Base-by-base conservation (phyloP, 352 stramenopile genomes). In the Phytopythium litorale region DNA sequence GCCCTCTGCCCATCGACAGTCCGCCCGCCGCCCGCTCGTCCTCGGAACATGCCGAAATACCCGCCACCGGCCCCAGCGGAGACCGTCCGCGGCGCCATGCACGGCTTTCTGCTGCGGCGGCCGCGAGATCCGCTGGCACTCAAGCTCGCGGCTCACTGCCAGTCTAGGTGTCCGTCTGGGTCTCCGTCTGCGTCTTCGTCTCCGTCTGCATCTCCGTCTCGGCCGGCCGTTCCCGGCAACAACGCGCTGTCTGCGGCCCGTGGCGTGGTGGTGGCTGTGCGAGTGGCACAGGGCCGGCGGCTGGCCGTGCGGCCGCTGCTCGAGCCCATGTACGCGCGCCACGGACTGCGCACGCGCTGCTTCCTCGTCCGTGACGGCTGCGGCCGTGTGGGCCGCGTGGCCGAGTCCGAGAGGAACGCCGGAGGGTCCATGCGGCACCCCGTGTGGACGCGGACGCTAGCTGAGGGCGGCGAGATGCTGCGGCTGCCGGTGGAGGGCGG, bases 211-310 rank as follows among this genome's bases (percentile, higher is more conserved):
- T 32, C 28, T 32, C 28, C 28, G 28, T 32, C 28, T 32, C 28
- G 28, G 28, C 28, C 28, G 28, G 28, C 3, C 28, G 28, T 32
- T 7, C 28, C 28, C 28, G 21, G n/a, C 46, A 28, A 33, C 46
- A 28, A 32, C 46, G 11, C 11, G 21, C 46, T 52, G 4, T n/a
- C 45, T 7, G 23, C n/a, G 25, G 8, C 32, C n/a, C 16, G 18
- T 5, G 15, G 11, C 4, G 16, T 21, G 23, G 67, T 75, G 43
- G 61, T 89, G 45, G 73, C 81, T 45, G 63, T 87, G 16, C 82
- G 76, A 68, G 71, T 87, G 7, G 86, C 80, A 52, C 68, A 84
- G 56, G 78, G 78, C 25, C 66, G 72, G 4, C 71, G 75, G 3
- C 67, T 89, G n/a, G 55, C 62, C 15, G 64, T 76, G 30, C 73